A percentile compares a stretch with the other conserved stretches of the same genome.
These are phyloP conservation scores for Carex kokanica DNA, from an alignment of 176 grass and related monocot genomes.

Conservation along the genomic window DNA sequence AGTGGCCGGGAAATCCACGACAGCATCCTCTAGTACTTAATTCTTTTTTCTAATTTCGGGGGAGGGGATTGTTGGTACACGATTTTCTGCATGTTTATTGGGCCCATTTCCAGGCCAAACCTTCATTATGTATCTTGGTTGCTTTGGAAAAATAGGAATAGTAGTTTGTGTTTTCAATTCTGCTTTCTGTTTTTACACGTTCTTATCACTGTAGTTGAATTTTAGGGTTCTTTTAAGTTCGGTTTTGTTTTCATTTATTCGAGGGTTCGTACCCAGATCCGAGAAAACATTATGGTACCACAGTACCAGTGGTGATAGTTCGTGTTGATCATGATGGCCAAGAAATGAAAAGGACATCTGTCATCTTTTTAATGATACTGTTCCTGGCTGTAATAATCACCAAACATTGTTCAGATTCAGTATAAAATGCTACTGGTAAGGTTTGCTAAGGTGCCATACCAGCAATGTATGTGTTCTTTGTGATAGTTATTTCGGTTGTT, in stretches of 20 bases:
- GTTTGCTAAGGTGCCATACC: not conserved
- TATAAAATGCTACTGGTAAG: not conserved
- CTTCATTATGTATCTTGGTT: not conserved
- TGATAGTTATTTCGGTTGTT: not conserved
- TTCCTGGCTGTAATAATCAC: not conserved
- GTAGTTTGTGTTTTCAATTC: not conserved
- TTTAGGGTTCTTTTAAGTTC: not conserved
- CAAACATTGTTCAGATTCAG: not conserved
- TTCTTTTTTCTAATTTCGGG: not conserved
- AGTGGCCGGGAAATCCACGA: slow-evolving; percentile 55
- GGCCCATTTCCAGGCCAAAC: not conserved
- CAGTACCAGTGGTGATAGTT: not conserved
- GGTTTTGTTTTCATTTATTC: not conserved
- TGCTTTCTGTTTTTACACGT: not conserved
- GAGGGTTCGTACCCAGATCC: not conserved
- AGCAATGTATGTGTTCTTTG: not conserved
- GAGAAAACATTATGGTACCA: not conserved
- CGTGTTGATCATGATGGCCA: not conserved
- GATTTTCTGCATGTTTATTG: not conserved
- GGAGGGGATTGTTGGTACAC: not conserved
- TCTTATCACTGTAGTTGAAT: not conserved
- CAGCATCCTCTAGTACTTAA: slow-evolving; percentile 25
- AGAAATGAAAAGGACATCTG: not conserved
- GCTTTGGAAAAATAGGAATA: slow-evolving; percentile 1
- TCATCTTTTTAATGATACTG: not conserved